Evolutionary conservation across 2,329 filamentous ascomycete genomes (phyloP).

Genomic region (Pyricularia pennisetigena): DNA sequence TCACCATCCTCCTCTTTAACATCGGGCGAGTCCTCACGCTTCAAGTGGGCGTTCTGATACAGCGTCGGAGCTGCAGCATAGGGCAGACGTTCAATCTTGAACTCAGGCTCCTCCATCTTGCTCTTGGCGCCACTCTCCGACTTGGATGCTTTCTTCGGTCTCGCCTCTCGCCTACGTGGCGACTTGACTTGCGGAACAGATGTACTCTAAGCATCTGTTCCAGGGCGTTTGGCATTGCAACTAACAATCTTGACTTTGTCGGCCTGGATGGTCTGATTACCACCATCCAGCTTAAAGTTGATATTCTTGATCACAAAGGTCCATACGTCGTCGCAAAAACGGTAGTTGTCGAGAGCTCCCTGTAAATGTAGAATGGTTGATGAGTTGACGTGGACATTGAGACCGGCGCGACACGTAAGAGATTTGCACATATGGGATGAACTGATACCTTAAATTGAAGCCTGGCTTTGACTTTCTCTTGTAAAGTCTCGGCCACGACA

Average conservation of each 20-base stretch:
- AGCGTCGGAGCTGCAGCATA: neutral
- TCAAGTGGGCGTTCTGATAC: neutral
- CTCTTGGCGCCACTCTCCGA: neutral
- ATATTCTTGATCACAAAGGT: conserved; percentile 98
- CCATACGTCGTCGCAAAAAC: conserved; percentile 99
- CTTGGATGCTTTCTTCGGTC: neutral
- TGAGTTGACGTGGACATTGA: neutral
- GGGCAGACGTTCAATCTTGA: neutral
- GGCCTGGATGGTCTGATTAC: conserved; percentile 60
- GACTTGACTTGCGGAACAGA: neutral
- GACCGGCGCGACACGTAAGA: too few relatives aligned
- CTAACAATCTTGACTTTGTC: conserved; percentile 96
- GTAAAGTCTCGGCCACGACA: conserved; percentile 80
- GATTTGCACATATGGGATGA: neutral
- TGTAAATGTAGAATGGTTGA: conserved; percentile 25
- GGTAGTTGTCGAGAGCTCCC: conserved; percentile 96
- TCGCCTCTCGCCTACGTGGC: neutral
- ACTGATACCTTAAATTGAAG: conserved; percentile 88
- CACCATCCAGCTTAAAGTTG: conserved; percentile 93
- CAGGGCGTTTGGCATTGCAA: conserved; percentile 71
- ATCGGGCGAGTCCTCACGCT: neutral
- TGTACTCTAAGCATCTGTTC: conserved; percentile 2
- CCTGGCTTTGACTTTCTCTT: conserved; percentile 84
- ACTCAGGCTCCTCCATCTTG: neutral
- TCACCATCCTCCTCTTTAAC: neutral